Evolutionary conservation across 108 stramenopile species (phyloP).

Genomic region (Stephanodiscus triporus): DNA sequence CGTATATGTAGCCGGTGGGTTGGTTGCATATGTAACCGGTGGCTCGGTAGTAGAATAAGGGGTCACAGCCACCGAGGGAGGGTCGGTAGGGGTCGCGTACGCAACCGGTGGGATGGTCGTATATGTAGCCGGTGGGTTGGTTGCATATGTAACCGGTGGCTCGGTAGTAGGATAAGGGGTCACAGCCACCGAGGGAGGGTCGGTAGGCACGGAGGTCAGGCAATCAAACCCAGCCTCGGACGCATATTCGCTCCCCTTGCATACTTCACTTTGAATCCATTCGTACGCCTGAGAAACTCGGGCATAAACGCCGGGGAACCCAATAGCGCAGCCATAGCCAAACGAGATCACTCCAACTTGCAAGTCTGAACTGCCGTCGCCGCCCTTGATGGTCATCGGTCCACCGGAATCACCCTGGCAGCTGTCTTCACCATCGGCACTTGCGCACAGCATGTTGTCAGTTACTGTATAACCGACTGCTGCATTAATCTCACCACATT

Average conservation of each 20-base stretch:
- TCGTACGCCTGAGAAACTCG: not conserved
- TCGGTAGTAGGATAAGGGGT: too few species aligned
- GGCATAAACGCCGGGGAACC: constrained; percentile 7
- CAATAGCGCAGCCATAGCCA: constrained; percentile 46
- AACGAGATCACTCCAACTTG: constrained; percentile 41
- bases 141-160: too few species aligned
- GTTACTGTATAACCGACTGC: constrained; percentile 10
- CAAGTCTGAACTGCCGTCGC: constrained; percentile 21
- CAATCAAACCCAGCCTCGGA: constrained; percentile 12
- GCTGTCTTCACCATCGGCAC: constrained; percentile 29
- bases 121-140: too few species aligned
- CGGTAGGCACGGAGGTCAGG: too few species aligned
- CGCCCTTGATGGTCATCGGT: constrained; percentile 19
- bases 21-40: too few species aligned
- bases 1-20: too few species aligned
- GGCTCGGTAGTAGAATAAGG: too few species aligned
- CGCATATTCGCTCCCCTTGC: not conserved
- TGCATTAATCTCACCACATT: constrained; percentile 21
- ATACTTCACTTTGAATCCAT: constrained; percentile 1
- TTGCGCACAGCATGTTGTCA: constrained; percentile 55
- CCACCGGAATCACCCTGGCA: constrained; percentile 54
- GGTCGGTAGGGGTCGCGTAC: too few species aligned
- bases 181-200: too few species aligned
- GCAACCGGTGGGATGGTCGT: too few species aligned
- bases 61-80: too few species aligned